Evolutionary conservation across 1,284 basidiomycete genomes (phyloP), one percentile per base, ranked within the genome.

Genomic region (Vanrija sp.): DNA sequence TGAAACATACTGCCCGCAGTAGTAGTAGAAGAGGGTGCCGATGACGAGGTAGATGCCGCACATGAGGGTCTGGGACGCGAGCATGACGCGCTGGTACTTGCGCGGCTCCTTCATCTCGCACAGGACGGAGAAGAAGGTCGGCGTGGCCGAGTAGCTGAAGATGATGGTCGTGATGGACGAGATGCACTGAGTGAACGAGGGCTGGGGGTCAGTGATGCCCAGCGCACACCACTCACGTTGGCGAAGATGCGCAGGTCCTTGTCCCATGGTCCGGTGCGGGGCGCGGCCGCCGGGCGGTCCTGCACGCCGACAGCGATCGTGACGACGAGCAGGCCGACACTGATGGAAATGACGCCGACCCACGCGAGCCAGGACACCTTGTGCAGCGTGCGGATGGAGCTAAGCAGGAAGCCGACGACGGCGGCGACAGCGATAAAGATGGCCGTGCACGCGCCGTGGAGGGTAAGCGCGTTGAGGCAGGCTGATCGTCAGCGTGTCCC

Each of bases 201-300:
- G 40, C n/a, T 42, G 40, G 40, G n/a, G 12, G 34, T 34, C 5
- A 34, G 34, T 14, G 12, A 12, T 34, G 34, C 10, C 21, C 21
- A 2, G 21, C 21, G 21, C 9, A 12, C 34, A 14, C 5, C 34
- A 34, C 34, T 34, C 34, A 21, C 19, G n/a, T 42, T 42, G 40
- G n/a, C 40, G 7, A 42, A 42, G n/a, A 42, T n/a, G 7, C 19
- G n/a, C n/a, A 42, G 19, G 40, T 42, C 40, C 40, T 42, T 42
- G 40, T 42, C n/a, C 40, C 40, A 42, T 51, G 63, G 58, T 0
- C 67, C 68, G 43, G 52, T 54, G 16, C 40, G n/a, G 16, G 74
- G 73, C 1, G 71, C 71, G 5, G 60, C 58, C 0, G 69, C 65
- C 1, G 75, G 73, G 46, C 75, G 59, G 51, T 69, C 67, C 34